Conservation (phyloP, 176 grass and related monocot species). For the Luzula sylvatica region DNA sequence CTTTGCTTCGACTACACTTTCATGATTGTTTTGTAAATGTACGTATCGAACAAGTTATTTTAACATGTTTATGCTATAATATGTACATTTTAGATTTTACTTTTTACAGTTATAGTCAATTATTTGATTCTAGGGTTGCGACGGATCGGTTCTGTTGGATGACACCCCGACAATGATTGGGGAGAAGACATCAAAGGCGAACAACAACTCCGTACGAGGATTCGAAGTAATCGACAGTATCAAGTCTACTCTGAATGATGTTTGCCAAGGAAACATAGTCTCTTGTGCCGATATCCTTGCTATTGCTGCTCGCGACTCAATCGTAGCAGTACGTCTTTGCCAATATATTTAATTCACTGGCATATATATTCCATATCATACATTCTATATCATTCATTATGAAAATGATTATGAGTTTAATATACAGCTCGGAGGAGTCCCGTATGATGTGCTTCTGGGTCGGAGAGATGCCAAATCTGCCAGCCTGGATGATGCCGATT, state of each 20-base stretch:
- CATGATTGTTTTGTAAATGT: constrained; percentile 85
- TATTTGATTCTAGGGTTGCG: constrained; percentile 40
- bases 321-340: constrained; percentile 45
- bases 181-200: constrained; percentile 62
- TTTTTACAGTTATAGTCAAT: background rate
- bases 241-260: constrained; percentile 39
- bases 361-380: background rate
- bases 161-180: constrained; percentile 45
- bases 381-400: background rate
- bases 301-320: constrained; percentile 53
- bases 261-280: constrained; percentile 54
- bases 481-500: constrained; percentile 33
- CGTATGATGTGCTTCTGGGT: constrained; percentile 53
- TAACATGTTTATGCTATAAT: background rate
- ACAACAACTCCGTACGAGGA: constrained; percentile 59
- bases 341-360: background rate
- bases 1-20: constrained; percentile 69
- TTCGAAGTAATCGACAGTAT: constrained; percentile 55
- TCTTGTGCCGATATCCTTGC: constrained; percentile 81
- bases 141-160: constrained; percentile 64
- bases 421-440: constrained; percentile 49
- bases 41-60: background rate
- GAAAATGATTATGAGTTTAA: background rate
- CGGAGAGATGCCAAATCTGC: constrained; percentile 56
- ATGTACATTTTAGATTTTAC: background rate